phyloP scores from a whole-genome alignment of 108 stramenopile species.

The Craspedostauros australis region DNA sequence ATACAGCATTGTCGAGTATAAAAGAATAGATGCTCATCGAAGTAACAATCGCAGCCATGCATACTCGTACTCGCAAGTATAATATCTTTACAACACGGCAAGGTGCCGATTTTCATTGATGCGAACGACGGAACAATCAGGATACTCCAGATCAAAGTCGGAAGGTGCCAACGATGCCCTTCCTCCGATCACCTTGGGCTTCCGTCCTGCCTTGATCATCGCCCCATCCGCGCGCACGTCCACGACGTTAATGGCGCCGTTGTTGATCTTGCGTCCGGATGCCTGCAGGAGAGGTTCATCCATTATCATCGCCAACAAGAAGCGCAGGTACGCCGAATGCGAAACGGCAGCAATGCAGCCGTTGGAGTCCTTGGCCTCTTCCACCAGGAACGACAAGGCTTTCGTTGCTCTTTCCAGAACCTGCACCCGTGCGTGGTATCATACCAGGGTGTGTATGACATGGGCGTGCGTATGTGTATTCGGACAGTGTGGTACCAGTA shows the following conservation, averaged over 20 bases:
- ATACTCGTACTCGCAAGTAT: no score
- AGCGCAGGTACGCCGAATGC: constrained; percentile 62
- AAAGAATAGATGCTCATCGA: no score
- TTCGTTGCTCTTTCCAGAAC: constrained; percentile 12
- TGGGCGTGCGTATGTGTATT: no score
- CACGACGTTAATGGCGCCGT: constrained; percentile 65
- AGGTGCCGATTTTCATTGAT: constrained; percentile 65
- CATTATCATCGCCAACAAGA: constrained; percentile 41
- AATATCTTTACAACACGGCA: constrained; percentile 14
- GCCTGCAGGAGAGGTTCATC: constrained; percentile 52
- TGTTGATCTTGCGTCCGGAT: constrained; percentile 34
- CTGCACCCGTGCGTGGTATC: background rate
- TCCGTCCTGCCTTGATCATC: constrained; percentile 17
- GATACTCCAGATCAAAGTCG: constrained; percentile 37
- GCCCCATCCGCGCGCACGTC: constrained; percentile 42
- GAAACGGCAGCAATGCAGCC: constrained; percentile 45
- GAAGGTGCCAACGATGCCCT: constrained; percentile 19
- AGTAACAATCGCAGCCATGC: no score
- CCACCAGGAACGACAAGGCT: constrained; percentile 25
- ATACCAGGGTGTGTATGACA: background rate
- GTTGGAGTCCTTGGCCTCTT: constrained; percentile 7
- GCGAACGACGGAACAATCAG: constrained; percentile 39
- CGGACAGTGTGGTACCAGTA: background rate
- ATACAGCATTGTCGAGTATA: no score
- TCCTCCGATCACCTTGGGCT: constrained; percentile 46